A percentile compares a stretch with the other conserved stretches of the same genome.
phyloP scores from a whole-genome alignment of 805 yeast species.

The Teunomyces aglyptinius region DNA sequence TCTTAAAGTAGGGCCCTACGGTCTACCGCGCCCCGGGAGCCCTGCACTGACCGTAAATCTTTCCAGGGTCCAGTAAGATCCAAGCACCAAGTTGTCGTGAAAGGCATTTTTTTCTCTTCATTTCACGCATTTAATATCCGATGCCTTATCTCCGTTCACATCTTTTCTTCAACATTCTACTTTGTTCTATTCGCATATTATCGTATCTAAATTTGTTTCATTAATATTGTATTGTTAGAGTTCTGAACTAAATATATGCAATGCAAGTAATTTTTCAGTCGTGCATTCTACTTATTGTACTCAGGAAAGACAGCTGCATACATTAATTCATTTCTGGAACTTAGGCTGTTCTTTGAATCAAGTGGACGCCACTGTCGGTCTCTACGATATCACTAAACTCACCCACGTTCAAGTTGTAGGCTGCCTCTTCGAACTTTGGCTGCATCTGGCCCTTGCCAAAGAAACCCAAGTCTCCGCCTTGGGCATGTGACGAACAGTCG shows the following conservation, averaged over 20 bases:
- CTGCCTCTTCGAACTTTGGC: conserved; percentile 86
- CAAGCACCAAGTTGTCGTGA: background rate
- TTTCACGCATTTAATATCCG: background rate
- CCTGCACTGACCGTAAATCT: background rate
- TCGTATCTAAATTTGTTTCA: too few relatives aligned
- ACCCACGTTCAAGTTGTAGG: conserved; percentile 78
- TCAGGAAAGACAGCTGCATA: too few relatives aligned
- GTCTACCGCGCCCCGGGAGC: background rate
- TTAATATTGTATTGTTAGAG: too few relatives aligned
- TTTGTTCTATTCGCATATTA: too few relatives aligned
- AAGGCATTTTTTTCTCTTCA: background rate
- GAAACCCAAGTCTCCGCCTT: conserved; percentile 89
- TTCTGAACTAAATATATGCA: background rate
- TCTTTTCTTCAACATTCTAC: too few relatives aligned
- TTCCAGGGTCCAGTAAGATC: too few relatives aligned
- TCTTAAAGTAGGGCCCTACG: background rate
- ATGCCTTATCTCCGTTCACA: too few relatives aligned
- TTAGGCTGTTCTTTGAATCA: conserved; percentile 80
- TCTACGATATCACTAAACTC: conserved; percentile 82
- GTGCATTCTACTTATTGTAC: background rate
- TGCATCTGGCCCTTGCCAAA: conserved; percentile 94
- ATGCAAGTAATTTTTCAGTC: background rate
- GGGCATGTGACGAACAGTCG: conserved; percentile 82
- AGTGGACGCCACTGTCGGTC: conserved; percentile 86
- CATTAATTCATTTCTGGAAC: too few relatives aligned